Evolutionary conservation across 1,284 basidiomycete species (phyloP).

Genomic region (Sporisorium graminicola): DNA sequence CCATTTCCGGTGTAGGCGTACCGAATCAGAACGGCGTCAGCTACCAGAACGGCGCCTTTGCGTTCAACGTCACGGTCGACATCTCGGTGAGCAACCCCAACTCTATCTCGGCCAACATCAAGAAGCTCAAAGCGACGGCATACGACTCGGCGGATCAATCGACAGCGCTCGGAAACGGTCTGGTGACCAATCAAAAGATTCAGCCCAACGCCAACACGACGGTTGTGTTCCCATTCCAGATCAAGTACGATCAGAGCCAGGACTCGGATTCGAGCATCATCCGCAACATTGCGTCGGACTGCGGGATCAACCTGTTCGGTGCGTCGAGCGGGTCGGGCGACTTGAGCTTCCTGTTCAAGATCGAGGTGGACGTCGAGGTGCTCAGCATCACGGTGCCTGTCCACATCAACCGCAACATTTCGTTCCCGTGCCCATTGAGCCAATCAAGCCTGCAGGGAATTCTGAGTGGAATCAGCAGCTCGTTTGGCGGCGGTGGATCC

Average conservation of each 20-base stretch:
- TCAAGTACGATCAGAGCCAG: constrained; percentile 77
- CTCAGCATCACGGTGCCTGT: constrained; percentile 54
- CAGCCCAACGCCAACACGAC: constrained; percentile 77
- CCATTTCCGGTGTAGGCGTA: constrained; percentile 43
- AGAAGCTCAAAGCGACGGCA: constrained; percentile 53
- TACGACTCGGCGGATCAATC: constrained; percentile 52
- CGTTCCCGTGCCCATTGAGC: constrained; percentile 51
- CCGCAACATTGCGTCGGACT: constrained; percentile 77
- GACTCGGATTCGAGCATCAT: constrained; percentile 78
- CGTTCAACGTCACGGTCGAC: constrained; percentile 60
- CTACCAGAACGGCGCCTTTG: constrained; percentile 49
- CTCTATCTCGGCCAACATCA: constrained; percentile 62
- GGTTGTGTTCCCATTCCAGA: constrained; percentile 83
- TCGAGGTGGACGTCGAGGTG: constrained; percentile 52
- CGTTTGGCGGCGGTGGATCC: constrained; percentile 2
- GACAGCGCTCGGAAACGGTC: constrained; percentile 56
- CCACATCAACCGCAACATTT: constrained; percentile 40
- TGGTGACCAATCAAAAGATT: constrained; percentile 75
- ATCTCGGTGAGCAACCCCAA: constrained; percentile 66
- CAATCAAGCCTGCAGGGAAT: constrained; percentile 25
- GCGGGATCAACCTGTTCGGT: constrained; percentile 72
- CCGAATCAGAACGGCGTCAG: constrained; percentile 42
- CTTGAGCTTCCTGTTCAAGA: constrained; percentile 50
- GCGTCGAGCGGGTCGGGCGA: constrained; percentile 59
- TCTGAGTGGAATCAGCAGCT: constrained; percentile 19